These are phyloP conservation scores for Pyrenophora tritici-repentis DNA, from an alignment of 2,329 filamentous ascomycete species.

Conservation along the genomic window DNA sequence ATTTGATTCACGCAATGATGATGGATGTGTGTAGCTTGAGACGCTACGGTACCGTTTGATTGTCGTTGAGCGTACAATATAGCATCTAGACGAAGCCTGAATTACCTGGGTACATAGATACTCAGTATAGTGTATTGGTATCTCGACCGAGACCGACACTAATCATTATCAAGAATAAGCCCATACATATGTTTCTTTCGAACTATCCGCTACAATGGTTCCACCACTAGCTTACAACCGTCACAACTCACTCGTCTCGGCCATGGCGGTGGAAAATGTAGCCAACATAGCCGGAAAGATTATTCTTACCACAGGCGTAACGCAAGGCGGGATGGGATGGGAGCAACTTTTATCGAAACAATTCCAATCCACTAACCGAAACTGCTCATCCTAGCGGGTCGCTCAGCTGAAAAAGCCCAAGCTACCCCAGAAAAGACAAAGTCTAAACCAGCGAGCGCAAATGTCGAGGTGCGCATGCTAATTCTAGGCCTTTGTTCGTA, in stretches of 20 bases:
- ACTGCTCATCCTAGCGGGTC: constrained; percentile 47
- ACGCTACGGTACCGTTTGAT: no score
- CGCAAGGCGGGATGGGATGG: constrained; percentile 37
- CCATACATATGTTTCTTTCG: not conserved
- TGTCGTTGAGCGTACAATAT: no score
- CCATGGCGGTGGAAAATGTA: constrained; percentile 50
- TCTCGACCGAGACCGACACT: no score
- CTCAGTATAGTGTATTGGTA: no score
- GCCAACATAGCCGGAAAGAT: constrained; percentile 52
- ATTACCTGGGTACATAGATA: no score
- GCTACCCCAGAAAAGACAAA: constrained; percentile 47
- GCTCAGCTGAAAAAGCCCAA: constrained; percentile 50
- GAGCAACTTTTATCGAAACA: constrained; percentile 33
- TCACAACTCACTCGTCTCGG: constrained; percentile 28
- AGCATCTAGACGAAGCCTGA: no score
- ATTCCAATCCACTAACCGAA: constrained; percentile 36
- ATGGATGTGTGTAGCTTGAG: no score
- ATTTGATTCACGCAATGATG: no score
- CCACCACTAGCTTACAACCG: constrained; percentile 29
- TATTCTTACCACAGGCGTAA: constrained; percentile 47
- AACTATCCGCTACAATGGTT: constrained; percentile 2
- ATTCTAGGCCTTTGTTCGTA: constrained; percentile 47
- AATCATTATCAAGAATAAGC: no score
- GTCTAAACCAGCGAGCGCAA: constrained; percentile 33
- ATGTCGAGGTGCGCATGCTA: constrained; percentile 40